A percentile compares a stretch with the other conserved stretches of the same genome.
These are phyloP conservation scores for Dactylellina leptospora DNA, from an alignment of 2,329 filamentous ascomycete genomes.

Conservation along the genomic window DNA sequence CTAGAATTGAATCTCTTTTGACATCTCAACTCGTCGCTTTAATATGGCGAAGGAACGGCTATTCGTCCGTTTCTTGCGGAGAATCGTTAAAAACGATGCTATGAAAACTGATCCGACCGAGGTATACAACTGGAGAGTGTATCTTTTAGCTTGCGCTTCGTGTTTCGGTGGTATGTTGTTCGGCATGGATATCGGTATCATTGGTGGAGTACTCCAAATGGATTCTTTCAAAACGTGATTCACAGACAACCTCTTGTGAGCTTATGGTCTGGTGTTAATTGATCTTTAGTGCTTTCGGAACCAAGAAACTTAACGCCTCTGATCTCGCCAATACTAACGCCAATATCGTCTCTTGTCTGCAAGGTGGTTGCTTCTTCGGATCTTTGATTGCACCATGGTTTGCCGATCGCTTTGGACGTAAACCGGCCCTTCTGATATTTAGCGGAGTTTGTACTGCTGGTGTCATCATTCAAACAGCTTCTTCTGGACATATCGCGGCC, in stretches of 20 bases:
- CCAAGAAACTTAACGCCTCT: constrained; percentile 61
- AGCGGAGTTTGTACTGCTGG: constrained; percentile 70
- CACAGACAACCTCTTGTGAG: constrained; percentile 54
- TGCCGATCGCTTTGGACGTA: constrained; percentile 68
- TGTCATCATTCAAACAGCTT: constrained; percentile 71
- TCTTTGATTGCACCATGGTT: constrained; percentile 70
- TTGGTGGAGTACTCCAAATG: constrained; percentile 73
- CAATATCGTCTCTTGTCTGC: constrained; percentile 75
- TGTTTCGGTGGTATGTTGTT: constrained; percentile 65
- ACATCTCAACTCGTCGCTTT: background rate
- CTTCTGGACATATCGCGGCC: constrained; percentile 68
- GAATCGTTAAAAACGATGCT: constrained; percentile 68
- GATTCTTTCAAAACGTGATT: constrained; percentile 68
- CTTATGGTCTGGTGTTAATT: background rate
- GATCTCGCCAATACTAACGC: constrained; percentile 68
- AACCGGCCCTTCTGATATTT: constrained; percentile 66
- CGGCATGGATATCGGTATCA: constrained; percentile 73
- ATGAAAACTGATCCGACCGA: constrained; percentile 74
- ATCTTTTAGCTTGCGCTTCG: constrained; percentile 69
- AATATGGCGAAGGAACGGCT: constrained; percentile 32
- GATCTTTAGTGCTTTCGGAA: constrained; percentile 65
- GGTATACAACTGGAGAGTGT: constrained; percentile 76
- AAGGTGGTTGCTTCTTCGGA: constrained; percentile 85
- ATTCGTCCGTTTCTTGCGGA: constrained; percentile 59
- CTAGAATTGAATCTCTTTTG: no score